Evolutionary conservation across 1,284 basidiomycete species (phyloP).

Genomic region (Heterobasidion occidentale): DNA sequence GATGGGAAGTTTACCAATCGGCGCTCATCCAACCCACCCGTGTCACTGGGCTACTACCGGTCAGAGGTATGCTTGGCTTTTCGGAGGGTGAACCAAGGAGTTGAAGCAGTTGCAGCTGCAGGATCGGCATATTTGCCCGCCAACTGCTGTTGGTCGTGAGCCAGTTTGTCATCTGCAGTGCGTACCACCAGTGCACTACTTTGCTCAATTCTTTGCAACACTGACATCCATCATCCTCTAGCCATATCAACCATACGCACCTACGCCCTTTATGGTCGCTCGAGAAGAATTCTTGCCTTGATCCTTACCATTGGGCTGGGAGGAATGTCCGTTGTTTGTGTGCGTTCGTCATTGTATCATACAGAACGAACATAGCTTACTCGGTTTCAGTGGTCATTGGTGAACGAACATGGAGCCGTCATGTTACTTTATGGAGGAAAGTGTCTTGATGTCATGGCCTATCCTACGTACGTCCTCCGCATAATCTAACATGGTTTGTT

Average conservation of each 20-base stretch:
- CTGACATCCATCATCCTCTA: neutral
- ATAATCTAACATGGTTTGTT: too few relatives aligned
- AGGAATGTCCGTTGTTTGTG: neutral
- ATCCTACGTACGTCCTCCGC: neutral
- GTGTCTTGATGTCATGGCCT: neutral
- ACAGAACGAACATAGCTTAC: neutral
- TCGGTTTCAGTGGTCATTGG: neutral
- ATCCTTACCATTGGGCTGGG: neutral
- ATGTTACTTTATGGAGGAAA: neutral
- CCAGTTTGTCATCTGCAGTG: neutral
- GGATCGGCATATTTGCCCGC: neutral
- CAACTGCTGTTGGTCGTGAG: neutral
- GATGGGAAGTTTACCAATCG: too few relatives aligned
- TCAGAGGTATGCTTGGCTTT: too few relatives aligned
- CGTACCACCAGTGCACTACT: neutral
- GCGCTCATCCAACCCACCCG: too few relatives aligned
- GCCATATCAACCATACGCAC: neutral
- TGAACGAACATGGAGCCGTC: neutral
- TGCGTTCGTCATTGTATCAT: neutral
- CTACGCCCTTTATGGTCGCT: neutral
- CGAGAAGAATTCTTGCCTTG: neutral
- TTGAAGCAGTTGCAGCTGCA: neutral
- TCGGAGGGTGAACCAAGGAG: neutral
- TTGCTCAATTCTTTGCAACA: neutral
- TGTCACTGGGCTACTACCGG: too few relatives aligned